Percentiles rank a stretch among this genome's conserved stretches.
phyloP scores from a whole-genome alignment of 441 rosid genomes.

The Gossypium lobatum region DNA sequence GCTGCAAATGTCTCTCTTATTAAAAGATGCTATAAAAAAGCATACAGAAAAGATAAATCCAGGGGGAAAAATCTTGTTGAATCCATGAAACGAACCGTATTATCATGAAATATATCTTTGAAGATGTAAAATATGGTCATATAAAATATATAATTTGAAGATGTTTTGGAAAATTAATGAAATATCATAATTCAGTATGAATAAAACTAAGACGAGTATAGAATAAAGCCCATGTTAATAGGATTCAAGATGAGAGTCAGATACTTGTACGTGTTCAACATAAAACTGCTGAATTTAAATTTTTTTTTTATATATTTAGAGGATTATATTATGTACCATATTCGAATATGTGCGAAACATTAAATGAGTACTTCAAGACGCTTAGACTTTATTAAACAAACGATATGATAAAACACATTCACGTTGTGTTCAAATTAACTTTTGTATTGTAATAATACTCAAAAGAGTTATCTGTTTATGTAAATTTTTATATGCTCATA shows the following conservation, averaged over 20 bases:
- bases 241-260: neutral
- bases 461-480: neutral
- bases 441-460: too few species aligned
- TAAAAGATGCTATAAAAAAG: neutral
- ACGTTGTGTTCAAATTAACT: neutral
- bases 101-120: neutral
- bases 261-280: neutral
- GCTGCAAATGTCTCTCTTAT: constrained; percentile 39
- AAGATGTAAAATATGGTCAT: neutral
- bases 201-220: neutral
- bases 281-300: too few species aligned
- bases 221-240: neutral
- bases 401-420: neutral
- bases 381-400: neutral
- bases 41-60: neutral
- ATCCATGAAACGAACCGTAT: neutral
- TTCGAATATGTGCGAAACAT: neutral
- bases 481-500: neutral
- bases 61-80: neutral
- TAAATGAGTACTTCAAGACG: too few species aligned
- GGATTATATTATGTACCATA: too few species aligned
- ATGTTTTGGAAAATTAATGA: neutral
- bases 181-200: neutral
- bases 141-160: neutral
- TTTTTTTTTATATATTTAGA: too few species aligned